Base-by-base conservation (phyloP, 805 yeast species). In the Metschnikowia cubensis region DNA sequence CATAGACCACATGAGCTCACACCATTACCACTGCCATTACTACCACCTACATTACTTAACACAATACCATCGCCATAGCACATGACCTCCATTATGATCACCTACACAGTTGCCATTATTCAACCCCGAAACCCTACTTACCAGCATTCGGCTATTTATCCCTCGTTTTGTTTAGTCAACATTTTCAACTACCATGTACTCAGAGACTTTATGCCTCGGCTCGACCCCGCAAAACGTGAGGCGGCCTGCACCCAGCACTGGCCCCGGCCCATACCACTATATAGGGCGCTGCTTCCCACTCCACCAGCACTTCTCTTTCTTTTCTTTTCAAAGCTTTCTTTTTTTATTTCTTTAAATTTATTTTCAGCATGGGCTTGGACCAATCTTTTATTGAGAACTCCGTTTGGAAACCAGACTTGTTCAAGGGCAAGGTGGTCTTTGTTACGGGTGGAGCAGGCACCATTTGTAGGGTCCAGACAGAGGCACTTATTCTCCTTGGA, bases 391-490 rank as follows among this genome's bases (percentile, higher is more conserved):
- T 63, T 20, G 52, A 57, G 18, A 40, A 52, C 25, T 54, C 61
- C 21, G 54, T 50, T 18, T 64, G 68, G 68, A 64, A 62, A 40
- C 53, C 61, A 14, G 63, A 62, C 47, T 34, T 64, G 20, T 64
- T 64, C 55, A 58, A 60, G 46, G 68, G 68, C 21, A 64, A 64
- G 51, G 68, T 64, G n/a, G 67, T 59, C 22, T 64, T 64, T 42
- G 67, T 63, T 47, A 64, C 68, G 0, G 68, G 68, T 13, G 68
- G 68, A 21, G 67, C 68, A 10, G 68, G 68, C 40, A 57, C 65
- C 43, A 64, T 64, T 40, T 64, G 68, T 44, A 55, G 62, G 22
- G 68, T 62, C 8, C 68, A 64, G 42, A 61, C 67, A 18, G 68
- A 64, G 45, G 68, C 68, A 4, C 33, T 64, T 53, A 58, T 64